Conservation (phyloP, 2,329 filamentous ascomycete species). For the Alternaria brassicicola region DNA sequence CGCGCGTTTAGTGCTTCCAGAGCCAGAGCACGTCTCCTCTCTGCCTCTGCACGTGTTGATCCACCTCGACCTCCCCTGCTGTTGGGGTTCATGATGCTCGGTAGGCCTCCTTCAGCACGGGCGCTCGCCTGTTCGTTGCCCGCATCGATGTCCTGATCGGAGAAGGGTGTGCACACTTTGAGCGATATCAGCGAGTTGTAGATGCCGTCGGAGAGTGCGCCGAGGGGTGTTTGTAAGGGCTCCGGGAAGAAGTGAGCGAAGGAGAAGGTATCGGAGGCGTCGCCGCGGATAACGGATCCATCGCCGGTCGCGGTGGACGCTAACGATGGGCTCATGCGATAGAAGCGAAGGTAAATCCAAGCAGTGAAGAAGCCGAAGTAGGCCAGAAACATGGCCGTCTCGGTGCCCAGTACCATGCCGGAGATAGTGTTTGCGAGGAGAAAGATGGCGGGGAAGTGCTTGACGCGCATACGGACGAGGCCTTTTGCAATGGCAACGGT, state of each 20-base stretch:
- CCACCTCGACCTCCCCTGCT: conserved; percentile 57
- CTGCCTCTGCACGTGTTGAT: conserved; percentile 85
- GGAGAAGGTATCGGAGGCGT: conserved; percentile 94
- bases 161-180: conserved; percentile 83
- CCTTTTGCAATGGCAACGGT: conserved; percentile 93
- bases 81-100: conserved; percentile 61
- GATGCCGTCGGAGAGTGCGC: conserved; percentile 73
- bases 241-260: conserved; percentile 96
- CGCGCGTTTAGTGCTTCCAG: conserved; percentile 91
- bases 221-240: conserved; percentile 76
- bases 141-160: conserved; percentile 76
- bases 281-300: conserved; percentile 71
- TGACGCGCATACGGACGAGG: conserved; percentile 85
- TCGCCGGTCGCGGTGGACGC: conserved; percentile 61
- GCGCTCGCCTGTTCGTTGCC: conserved; percentile 73
- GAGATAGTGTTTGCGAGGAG: conserved; percentile 72
- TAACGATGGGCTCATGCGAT: conserved; percentile 71
- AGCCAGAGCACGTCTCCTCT: conserved; percentile 84
- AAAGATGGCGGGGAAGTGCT: conserved; percentile 78
- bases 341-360: conserved; percentile 97
- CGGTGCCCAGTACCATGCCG: conserved; percentile 68
- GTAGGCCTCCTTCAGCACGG: conserved; percentile 65
- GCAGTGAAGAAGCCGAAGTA: conserved; percentile 82
- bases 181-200: conserved; percentile 77
- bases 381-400: conserved; percentile 79